Percentiles rank a stretch among this genome's conserved stretches.
Conservation (phyloP, 768 basidiomycete species). For the Boletus edulis region DNA sequence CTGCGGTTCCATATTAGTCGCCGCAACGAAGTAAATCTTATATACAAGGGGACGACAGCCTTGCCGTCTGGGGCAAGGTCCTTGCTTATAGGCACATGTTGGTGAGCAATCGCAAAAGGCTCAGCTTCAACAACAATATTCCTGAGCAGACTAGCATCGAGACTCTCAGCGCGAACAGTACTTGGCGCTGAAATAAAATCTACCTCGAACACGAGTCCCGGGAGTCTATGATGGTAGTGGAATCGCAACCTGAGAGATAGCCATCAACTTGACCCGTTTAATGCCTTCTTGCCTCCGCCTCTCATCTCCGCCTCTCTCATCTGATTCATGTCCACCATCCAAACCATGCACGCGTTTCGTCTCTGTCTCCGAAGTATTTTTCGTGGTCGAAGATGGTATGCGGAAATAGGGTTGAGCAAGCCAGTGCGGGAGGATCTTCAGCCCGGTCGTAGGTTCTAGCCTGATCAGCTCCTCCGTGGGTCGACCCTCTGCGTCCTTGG, state of each 20-base stretch:
- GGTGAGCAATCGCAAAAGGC: too few species aligned
- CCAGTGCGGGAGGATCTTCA: constrained; percentile 63
- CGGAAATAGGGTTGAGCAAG: constrained; percentile 68
- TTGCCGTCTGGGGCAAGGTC: too few species aligned
- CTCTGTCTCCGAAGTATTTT: not conserved
- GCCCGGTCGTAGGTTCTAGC: constrained; percentile 45
- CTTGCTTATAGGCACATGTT: too few species aligned
- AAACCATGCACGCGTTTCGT: constrained; percentile 6
- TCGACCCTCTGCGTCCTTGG: constrained; percentile 30
- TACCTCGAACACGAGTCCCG: not conserved
- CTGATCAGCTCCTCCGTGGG: constrained; percentile 37
- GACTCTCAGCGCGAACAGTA: too few species aligned
- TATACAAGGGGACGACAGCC: too few species aligned
- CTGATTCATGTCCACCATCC: not conserved
- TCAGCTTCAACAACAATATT: too few species aligned
- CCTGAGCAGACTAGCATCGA: too few species aligned
- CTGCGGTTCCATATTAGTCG: too few species aligned
- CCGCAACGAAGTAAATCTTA: too few species aligned
- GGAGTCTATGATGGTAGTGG: not conserved
- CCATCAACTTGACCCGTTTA: constrained; percentile 12
- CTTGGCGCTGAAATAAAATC: too few species aligned
- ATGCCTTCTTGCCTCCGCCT: not conserved
- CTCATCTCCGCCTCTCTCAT: not conserved
- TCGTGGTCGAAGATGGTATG: not conserved
- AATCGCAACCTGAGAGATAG: not conserved